A percentile compares a stretch with the other conserved stretches of the same genome.
phyloP scores from a whole-genome alignment of 345 rosid genomes.

The Mercurialis annua region DNA sequence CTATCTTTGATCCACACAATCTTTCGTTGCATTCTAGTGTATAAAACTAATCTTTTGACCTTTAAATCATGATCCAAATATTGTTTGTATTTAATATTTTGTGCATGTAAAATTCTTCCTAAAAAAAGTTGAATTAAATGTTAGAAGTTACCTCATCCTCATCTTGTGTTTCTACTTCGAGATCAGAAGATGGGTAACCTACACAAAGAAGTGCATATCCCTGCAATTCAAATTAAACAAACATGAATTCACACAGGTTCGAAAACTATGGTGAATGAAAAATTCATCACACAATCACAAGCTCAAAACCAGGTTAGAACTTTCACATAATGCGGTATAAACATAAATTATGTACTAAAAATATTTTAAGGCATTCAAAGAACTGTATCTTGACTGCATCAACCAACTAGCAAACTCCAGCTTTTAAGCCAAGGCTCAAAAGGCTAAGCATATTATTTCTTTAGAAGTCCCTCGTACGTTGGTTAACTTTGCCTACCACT shows the following conservation, averaged over 20 bases:
- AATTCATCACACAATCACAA: not conserved
- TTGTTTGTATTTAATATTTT: not conserved
- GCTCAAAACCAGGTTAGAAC: not conserved
- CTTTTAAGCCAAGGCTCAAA: not conserved
- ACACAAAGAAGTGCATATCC: conserved; percentile 96
- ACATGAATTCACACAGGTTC: not conserved
- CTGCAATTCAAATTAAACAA: conserved; percentile 32
- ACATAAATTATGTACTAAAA: not conserved
- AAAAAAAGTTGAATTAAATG: conserved; percentile 14
- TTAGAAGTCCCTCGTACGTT: not conserved
- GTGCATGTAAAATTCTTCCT: not conserved
- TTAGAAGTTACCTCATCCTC: conserved; percentile 77
- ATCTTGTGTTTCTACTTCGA: conserved; percentile 92
- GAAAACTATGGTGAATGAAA: not conserved
- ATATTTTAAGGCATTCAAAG: not conserved
- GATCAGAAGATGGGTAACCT: conserved; percentile 80
- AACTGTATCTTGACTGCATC: not conserved
- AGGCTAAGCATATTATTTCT: not conserved
- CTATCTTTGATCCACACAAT: too few relatives aligned
- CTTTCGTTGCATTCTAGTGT: not conserved
- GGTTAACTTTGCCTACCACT: too few relatives aligned
- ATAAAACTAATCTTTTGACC: conserved; percentile 2
- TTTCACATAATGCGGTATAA: not conserved
- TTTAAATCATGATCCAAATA: too few relatives aligned
- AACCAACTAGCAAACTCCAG: not conserved